Evolutionary conservation across 208 protist genomes (phyloP).

Genomic region (Acanthamoeba lenticulata): DNA sequence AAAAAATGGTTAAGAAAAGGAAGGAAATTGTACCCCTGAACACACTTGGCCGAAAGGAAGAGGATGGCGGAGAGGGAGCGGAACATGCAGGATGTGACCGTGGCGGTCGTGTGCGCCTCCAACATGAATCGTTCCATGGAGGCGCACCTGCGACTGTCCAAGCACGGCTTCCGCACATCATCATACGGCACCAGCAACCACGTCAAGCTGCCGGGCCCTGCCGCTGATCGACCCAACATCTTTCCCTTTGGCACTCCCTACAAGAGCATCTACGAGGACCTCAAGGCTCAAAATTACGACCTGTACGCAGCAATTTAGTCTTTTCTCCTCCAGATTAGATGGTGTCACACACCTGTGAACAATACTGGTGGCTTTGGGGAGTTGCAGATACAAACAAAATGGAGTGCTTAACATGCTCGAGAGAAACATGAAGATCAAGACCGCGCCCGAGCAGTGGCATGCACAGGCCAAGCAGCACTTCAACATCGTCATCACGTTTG

Average conservation of each 20-base stretch:
- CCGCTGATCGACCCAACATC: conserved; percentile 74
- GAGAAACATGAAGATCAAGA: conserved; percentile 79
- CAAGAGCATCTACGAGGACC: conserved; percentile 74
- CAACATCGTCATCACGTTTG: conserved; percentile 80
- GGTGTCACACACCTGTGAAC: no score
- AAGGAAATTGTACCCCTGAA: no score
- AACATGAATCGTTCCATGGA: conserved; percentile 81
- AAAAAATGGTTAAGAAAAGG: no score
- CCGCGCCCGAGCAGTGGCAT: conserved; percentile 79
- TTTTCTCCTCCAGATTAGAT: no score
- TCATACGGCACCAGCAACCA: conserved; percentile 79
- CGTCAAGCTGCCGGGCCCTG: conserved; percentile 80
- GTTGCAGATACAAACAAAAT: conserved; percentile 77
- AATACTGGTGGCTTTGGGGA: no score
- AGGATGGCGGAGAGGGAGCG: conserved; percentile 36
- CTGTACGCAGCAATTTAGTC: conserved; percentile 62
- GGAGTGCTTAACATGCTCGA: conserved; percentile 80
- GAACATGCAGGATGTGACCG: conserved; percentile 16
- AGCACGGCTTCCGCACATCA: conserved; percentile 52
- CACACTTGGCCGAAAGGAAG: neutral
- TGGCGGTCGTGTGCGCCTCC: conserved; percentile 80
- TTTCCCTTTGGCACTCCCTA: conserved; percentile 83
- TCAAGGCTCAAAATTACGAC: conserved; percentile 71
- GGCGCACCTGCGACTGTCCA: conserved; percentile 71
- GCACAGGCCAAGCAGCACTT: conserved; percentile 60